Percentiles rank a stretch among this genome's conserved stretches.
Evolutionary conservation across 345 rosid species (phyloP).

Genomic region (Heritiera littoralis): DNA sequence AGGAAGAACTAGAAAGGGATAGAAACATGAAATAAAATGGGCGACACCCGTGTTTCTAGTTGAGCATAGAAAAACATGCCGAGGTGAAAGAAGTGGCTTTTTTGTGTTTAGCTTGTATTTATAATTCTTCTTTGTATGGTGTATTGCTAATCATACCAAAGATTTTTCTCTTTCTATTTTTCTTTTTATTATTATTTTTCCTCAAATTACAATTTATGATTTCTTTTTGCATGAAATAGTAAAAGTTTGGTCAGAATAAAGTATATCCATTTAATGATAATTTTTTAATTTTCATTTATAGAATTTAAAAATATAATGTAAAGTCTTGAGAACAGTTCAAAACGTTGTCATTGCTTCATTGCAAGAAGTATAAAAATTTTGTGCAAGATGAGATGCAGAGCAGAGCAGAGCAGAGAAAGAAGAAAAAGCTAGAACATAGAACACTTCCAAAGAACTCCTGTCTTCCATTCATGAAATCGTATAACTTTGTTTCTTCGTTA

Average conservation of each 20-base stretch:
- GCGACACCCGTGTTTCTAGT: not conserved
- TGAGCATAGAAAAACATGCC: conserved; percentile 13
- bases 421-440: conserved; percentile 45
- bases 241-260: too few relatives aligned
- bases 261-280: too few relatives aligned
- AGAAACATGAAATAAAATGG: conserved; percentile 2
- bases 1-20: conserved; percentile 15
- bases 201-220: not conserved
- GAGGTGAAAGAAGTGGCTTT: conserved; percentile 4
- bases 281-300: too few relatives aligned
- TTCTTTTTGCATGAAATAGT: not conserved
- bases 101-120: conserved; percentile 18
- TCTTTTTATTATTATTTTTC: not conserved
- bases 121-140: conserved; percentile 16
- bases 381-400: not conserved
- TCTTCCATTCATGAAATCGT: conserved; percentile 36
- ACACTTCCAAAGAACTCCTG: conserved; percentile 46
- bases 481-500: conserved; percentile 37
- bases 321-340: not conserved
- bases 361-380: not conserved
- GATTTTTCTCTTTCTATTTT: not conserved
- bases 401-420: not conserved
- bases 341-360: not conserved
- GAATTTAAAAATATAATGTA: too few relatives aligned
- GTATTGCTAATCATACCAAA: conserved; percentile 9